Percentiles rank a stretch among this genome's conserved stretches.
phyloP scores from a whole-genome alignment of 768 basidiomycete genomes.

The Mycena haematopus region DNA sequence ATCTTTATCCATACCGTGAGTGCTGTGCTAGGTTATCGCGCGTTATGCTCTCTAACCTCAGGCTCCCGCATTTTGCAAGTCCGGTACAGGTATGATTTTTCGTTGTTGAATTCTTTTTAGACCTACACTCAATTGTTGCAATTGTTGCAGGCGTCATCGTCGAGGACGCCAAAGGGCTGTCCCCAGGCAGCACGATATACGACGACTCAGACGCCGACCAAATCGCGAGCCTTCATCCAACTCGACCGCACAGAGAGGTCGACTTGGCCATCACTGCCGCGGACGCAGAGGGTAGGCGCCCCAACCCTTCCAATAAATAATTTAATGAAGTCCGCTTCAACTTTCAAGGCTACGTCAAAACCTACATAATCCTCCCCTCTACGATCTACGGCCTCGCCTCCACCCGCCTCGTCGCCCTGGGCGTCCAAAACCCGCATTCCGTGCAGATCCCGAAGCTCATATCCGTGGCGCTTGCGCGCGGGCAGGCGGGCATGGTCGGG shows the following conservation, averaged over 20 bases:
- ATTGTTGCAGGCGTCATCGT: slow-evolving; percentile 44
- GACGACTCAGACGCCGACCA: slow-evolving; percentile 54
- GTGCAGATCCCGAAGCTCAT: slow-evolving; percentile 58
- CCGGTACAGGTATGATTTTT: slow-evolving; percentile 52
- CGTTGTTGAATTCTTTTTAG: too few relatives aligned
- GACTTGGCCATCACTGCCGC: slow-evolving; percentile 54
- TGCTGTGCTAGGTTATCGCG: slow-evolving; percentile 10
- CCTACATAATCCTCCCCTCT: slow-evolving; percentile 57
- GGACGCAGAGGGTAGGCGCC: slow-evolving; percentile 50
- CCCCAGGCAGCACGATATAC: slow-evolving; percentile 47
- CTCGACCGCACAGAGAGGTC: slow-evolving; percentile 56
- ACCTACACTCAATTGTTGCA: background rate
- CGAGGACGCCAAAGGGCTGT: slow-evolving; percentile 54
- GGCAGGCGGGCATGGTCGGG: slow-evolving; percentile 61
- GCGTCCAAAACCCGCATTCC: slow-evolving; percentile 60
- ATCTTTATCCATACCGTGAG: slow-evolving; percentile 70
- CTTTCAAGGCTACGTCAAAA: slow-evolving; percentile 60
- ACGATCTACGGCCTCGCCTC: slow-evolving; percentile 66
- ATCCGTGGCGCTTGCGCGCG: slow-evolving; percentile 50
- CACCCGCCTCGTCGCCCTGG: slow-evolving; percentile 53
- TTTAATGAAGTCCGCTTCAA: background rate
- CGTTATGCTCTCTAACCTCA: background rate
- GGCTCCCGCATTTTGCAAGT: slow-evolving; percentile 43
- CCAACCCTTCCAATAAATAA: background rate
- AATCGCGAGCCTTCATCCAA: slow-evolving; percentile 52